A percentile compares a stretch with the other conserved stretches of the same genome.
Evolutionary conservation across 805 yeast species (phyloP).

Genomic region (Candida xyloterini): DNA sequence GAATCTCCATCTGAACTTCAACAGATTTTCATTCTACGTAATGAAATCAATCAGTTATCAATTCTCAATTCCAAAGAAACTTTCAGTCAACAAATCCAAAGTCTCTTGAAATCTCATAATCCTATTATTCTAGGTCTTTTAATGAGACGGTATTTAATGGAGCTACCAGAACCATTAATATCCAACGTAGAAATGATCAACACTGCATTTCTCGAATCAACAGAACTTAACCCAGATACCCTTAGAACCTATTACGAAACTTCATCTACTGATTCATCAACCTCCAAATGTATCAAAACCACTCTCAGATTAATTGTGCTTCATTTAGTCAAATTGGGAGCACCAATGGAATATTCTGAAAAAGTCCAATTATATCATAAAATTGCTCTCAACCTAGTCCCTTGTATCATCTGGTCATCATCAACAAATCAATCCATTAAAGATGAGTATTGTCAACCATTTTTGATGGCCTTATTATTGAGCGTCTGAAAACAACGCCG

Average conservation of each 20-base stretch:
- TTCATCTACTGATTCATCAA: constrained; percentile 8
- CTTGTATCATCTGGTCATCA: constrained; percentile 15
- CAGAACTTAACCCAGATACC: constrained; percentile 14
- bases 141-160: constrained; percentile 19
- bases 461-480: constrained; percentile 7
- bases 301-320: constrained; percentile 15
- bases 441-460: constrained; percentile 12
- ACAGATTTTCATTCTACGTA: constrained; percentile 12
- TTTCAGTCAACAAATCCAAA: constrained; percentile 3
- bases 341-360: constrained; percentile 3
- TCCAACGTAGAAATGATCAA: constrained; percentile 14
- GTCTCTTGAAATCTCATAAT: constrained; percentile 1
- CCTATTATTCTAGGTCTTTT: constrained; percentile 14
- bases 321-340: constrained; percentile 11
- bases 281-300: constrained; percentile 12
- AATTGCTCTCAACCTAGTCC: constrained; percentile 13
- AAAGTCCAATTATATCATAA: constrained; percentile 6
- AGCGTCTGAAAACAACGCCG: constrained; percentile 4
- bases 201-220: constrained; percentile 14
- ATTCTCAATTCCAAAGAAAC: background rate
- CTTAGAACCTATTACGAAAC: constrained; percentile 13
- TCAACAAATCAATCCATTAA: constrained; percentile 6
- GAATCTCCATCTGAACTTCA: constrained; percentile 10
- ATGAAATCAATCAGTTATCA: constrained; percentile 13
- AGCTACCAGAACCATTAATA: constrained; percentile 20